phyloP scores from a whole-genome alignment of 1,284 basidiomycete genomes.

The Malassezia obtusa region DNA sequence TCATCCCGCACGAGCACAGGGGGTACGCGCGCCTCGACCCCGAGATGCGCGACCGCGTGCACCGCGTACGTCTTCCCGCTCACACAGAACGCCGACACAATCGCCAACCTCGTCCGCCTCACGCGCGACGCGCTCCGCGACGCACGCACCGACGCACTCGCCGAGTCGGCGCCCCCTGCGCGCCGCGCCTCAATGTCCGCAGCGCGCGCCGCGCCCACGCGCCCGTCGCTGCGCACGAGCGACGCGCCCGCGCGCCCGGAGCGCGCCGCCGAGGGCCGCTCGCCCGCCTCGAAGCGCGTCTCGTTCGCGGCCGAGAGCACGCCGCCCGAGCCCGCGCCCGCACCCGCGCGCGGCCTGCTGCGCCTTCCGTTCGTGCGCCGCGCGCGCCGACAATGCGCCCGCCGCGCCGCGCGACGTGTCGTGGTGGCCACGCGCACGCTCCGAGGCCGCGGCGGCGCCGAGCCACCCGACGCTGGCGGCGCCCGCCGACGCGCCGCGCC shows the following conservation, averaged over 20 bases:
- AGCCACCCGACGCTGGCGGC: neutral
- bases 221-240: constrained; percentile 5
- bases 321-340: neutral
- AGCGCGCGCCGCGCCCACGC: constrained; percentile 1
- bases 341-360: neutral
- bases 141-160: neutral
- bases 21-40: constrained; percentile 10
- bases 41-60: constrained; percentile 2
- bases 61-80: constrained; percentile 2
- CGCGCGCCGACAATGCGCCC: neutral
- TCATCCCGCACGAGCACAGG: constrained; percentile 19
- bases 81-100: constrained; percentile 12
- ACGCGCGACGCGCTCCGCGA: constrained; percentile 8
- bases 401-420: neutral
- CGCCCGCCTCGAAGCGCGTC: constrained; percentile 7
- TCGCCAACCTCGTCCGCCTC: constrained; percentile 1
- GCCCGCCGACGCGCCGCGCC: too few relatives aligned
- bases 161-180: neutral
- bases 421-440: neutral
- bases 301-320: constrained; percentile 4
- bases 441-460: neutral
- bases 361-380: neutral
- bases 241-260: neutral
- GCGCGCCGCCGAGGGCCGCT: neutral
- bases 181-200: neutral